A percentile compares a stretch with the other conserved stretches of the same genome.
Conservation (phyloP, 2,329 filamentous ascomycete species). For the Lecanosticta acicola region DNA sequence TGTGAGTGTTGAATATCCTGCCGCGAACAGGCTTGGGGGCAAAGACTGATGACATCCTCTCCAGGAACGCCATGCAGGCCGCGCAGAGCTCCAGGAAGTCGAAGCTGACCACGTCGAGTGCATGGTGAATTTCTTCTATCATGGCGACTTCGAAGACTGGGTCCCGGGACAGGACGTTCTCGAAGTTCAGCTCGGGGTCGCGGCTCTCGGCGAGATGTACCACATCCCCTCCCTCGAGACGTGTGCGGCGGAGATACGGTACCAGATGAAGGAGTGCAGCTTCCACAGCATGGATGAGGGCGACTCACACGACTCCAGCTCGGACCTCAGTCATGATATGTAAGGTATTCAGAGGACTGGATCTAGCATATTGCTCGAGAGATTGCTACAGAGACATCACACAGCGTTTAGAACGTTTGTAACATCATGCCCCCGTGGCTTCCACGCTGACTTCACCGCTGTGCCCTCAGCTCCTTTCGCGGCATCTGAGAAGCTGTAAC, state of each 20-base stretch:
- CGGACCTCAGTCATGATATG: too few relatives aligned
- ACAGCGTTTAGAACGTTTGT: too few relatives aligned
- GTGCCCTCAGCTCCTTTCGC: too few relatives aligned
- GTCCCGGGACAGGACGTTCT: not conserved
- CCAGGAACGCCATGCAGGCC: not conserved
- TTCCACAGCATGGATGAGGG: not conserved
- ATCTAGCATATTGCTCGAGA: too few relatives aligned
- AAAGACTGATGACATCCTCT: not conserved
- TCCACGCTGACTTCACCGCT: too few relatives aligned
- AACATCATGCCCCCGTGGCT: too few relatives aligned
- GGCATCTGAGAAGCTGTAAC: too few relatives aligned
- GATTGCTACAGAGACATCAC: too few relatives aligned
- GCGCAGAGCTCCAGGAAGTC: constrained; percentile 1
- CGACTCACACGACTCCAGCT: not conserved
- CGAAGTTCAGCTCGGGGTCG: not conserved
- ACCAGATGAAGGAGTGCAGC: not conserved
- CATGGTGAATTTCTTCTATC: constrained; percentile 7
- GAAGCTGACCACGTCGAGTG: constrained; percentile 17
- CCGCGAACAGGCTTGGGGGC: not conserved
- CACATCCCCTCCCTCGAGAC: not conserved
- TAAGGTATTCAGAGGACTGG: too few relatives aligned
- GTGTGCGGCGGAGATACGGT: not conserved
- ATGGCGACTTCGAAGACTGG: not conserved
- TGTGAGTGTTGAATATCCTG: not conserved
- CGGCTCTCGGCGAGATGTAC: not conserved